Conservation (phyloP, 2,329 filamentous ascomycete species). For the Aspergillus eucalypticola region DNA sequence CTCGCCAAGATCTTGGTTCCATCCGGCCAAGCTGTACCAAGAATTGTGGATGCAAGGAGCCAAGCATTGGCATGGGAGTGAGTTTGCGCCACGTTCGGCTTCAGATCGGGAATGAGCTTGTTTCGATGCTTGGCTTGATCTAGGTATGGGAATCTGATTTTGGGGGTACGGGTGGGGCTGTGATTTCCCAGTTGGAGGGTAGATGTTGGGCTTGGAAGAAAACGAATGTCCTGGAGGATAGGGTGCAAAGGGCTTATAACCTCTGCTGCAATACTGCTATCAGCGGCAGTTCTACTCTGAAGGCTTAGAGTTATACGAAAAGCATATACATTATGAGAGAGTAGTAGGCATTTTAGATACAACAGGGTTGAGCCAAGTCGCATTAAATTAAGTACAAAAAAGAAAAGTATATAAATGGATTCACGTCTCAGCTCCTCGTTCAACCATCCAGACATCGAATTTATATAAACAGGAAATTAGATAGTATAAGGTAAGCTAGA, state of each 20-base stretch:
- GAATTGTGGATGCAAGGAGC: background rate
- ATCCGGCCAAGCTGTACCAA: background rate
- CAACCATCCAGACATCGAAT: background rate
- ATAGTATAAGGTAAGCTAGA: background rate
- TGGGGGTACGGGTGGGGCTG: too few species aligned
- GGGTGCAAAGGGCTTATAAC: too few species aligned
- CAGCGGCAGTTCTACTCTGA: fast-evolving
- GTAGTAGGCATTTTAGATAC: background rate
- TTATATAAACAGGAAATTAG: background rate
- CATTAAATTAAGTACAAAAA: background rate
- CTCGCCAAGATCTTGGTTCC: background rate
- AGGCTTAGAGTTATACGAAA: too few species aligned
- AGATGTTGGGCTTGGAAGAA: too few species aligned
- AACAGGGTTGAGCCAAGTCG: background rate
- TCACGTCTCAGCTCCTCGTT: background rate
- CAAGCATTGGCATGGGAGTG: background rate
- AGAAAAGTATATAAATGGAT: background rate
- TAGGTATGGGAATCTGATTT: background rate
- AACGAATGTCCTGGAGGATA: too few species aligned
- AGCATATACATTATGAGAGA: too few species aligned
- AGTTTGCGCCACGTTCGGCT: background rate
- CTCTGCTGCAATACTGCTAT: too few species aligned
- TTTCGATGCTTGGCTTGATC: background rate
- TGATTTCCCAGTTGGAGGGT: too few species aligned
- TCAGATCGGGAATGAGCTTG: background rate